A percentile compares a stretch with the other conserved stretches of the same genome.
These are phyloP conservation scores for Xylaria longipes DNA, from an alignment of 495 filamentous ascomycete species.

Conservation along the genomic window DNA sequence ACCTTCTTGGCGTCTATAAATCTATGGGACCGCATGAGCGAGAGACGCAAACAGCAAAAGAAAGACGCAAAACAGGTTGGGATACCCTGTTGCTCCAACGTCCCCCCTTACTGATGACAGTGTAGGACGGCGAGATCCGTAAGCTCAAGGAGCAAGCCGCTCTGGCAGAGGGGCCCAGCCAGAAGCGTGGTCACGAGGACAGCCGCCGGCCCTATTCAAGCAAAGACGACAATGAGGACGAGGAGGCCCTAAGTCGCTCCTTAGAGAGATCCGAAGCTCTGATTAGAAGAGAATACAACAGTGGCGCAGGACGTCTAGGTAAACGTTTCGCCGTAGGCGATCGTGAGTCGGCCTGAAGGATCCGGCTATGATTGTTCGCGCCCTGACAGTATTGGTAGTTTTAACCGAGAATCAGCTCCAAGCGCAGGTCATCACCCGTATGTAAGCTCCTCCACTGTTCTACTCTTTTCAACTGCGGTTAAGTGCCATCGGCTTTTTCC, in stretches of 20 bases:
- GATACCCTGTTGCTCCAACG: background rate
- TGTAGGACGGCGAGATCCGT: slow-evolving; percentile 20
- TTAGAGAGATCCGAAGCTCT: slow-evolving; percentile 37
- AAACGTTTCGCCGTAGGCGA: slow-evolving; percentile 44
- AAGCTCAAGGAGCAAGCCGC: slow-evolving; percentile 22
- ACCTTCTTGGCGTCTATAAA: slow-evolving; percentile 47
- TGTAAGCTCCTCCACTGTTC: background rate
- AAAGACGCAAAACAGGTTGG: slow-evolving; percentile 38
- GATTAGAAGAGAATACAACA: slow-evolving; percentile 42
- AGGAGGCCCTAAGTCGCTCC: slow-evolving; percentile 32
- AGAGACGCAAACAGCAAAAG: slow-evolving; percentile 42
- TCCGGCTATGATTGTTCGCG: background rate
- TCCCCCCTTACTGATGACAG: background rate
- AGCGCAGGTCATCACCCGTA: slow-evolving; percentile 44
- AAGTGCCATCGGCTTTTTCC: background rate
- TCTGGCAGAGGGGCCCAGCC: background rate
- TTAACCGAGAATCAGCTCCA: slow-evolving; percentile 47
- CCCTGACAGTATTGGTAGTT: slow-evolving; percentile 26
- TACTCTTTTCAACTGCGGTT: background rate
- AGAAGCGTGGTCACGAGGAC: background rate
- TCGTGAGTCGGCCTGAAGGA: slow-evolving; percentile 29
- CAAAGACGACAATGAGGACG: slow-evolving; percentile 25
- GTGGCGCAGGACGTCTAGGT: slow-evolving; percentile 35
- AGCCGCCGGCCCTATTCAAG: background rate
- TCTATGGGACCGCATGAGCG: slow-evolving; percentile 43